phyloP scores from a whole-genome alignment of 177 flowering plant genomes.

The Vitis hybrid region DNA sequence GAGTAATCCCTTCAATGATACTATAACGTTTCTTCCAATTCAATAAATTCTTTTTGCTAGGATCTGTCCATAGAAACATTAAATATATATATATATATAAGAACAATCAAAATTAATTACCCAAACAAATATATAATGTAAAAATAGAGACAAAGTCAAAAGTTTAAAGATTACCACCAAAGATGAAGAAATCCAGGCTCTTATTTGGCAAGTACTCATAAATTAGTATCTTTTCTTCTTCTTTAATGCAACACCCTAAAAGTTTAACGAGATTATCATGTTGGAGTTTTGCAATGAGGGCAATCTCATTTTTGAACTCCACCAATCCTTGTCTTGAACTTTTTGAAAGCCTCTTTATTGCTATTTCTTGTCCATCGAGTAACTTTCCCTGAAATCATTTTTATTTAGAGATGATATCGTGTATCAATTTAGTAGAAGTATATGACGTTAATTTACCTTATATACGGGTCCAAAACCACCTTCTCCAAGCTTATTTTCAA shows the following conservation, averaged over 20 bases:
- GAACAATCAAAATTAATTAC: background rate
- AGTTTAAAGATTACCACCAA: conserved; percentile 7
- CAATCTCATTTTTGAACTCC: conserved; percentile 30
- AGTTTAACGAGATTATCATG: conserved; percentile 31
- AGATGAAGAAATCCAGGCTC: conserved; percentile 23
- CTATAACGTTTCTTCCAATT: conserved; percentile 20
- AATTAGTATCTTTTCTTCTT: conserved; percentile 21
- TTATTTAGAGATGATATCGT: background rate
- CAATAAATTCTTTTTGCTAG: conserved; percentile 11
- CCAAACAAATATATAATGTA: background rate
- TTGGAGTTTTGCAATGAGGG: conserved; percentile 27
- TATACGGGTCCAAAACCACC: conserved; percentile 33
- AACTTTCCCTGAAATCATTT: conserved; percentile 13
- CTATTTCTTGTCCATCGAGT: conserved; percentile 19
- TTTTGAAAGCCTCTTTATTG: conserved; percentile 25
- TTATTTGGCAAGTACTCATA: conserved; percentile 29
- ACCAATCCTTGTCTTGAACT: conserved; percentile 24
- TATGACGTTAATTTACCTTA: conserved; percentile 13
- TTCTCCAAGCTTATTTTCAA: conserved; percentile 26
- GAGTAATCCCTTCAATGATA: conserved; percentile 25
- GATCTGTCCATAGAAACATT: conserved; percentile 13
- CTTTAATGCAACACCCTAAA: conserved; percentile 24
- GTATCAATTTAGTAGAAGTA: background rate
- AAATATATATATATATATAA: background rate
- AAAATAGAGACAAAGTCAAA: background rate